phyloP scores from a whole-genome alignment of 805 yeast species.

The Candida odintsovae region DNA sequence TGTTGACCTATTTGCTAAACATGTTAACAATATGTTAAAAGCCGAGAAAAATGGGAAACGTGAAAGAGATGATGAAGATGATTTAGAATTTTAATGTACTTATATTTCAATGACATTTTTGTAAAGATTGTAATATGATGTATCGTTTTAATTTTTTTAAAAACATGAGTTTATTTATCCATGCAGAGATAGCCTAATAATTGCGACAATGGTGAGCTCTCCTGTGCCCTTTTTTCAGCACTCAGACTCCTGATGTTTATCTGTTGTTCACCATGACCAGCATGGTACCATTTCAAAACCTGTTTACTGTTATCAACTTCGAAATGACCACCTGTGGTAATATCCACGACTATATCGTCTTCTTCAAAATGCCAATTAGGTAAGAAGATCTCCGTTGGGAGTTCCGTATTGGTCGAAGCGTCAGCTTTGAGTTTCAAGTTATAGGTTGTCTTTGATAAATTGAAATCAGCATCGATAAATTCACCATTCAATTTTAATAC shows the following conservation, averaged over 20 bases:
- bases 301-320: slow-evolving; percentile 46
- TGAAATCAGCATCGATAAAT: slow-evolving; percentile 51
- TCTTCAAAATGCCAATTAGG: slow-evolving; percentile 69
- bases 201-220: neutral
- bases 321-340: slow-evolving; percentile 61
- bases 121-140: too few relatives aligned
- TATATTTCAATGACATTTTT: neutral
- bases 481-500: slow-evolving; percentile 60
- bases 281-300: slow-evolving; percentile 67
- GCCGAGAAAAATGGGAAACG: slow-evolving; percentile 44
- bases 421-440: slow-evolving; percentile 37
- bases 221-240: neutral
- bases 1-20: slow-evolving; percentile 57
- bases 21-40: slow-evolving; percentile 50
- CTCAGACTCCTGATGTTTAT: slow-evolving; percentile 19
- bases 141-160: too few relatives aligned
- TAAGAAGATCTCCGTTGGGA: slow-evolving; percentile 57
- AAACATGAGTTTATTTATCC: neutral
- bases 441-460: slow-evolving; percentile 43
- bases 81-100: slow-evolving; percentile 10
- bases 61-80: slow-evolving; percentile 30
- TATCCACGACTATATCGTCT: slow-evolving; percentile 40
- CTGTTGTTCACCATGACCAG: slow-evolving; percentile 32
- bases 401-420: slow-evolving; percentile 8
- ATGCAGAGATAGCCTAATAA: neutral